phyloP scores from a whole-genome alignment of 2,329 filamentous ascomycete genomes.

The Coniochaeta sp. region DNA sequence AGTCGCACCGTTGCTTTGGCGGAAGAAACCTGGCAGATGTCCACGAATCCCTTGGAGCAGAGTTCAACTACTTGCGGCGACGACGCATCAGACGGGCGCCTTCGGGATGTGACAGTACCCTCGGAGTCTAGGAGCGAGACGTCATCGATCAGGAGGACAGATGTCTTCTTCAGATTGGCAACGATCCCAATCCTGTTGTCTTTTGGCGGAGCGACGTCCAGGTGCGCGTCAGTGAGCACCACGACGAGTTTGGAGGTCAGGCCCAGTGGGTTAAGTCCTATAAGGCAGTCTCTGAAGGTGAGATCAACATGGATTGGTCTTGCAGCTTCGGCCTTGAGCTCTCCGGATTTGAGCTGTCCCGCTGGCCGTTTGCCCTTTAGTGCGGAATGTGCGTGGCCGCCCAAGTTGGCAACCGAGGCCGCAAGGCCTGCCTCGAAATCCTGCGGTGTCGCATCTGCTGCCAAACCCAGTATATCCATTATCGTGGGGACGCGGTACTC shows the following conservation, averaged over 20 bases:
- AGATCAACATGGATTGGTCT: conserved; percentile 62
- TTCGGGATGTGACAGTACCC: conserved; percentile 28
- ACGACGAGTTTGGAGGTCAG: conserved; percentile 69
- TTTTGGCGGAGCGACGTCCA: conserved; percentile 60
- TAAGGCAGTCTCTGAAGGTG: conserved; percentile 69
- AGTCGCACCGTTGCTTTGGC: conserved; percentile 63
- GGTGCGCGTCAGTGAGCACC: conserved; percentile 68
- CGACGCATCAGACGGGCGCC: conserved; percentile 27
- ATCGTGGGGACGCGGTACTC: conserved; percentile 85
- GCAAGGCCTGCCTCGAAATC: conserved; percentile 71
- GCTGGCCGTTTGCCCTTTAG: conserved; percentile 25
- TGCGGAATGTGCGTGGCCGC: conserved; percentile 51
- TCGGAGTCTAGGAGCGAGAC: conserved; percentile 33
- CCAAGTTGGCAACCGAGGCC: conserved; percentile 70
- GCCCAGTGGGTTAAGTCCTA: conserved; percentile 78
- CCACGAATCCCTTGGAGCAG: conserved; percentile 67
- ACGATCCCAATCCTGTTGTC: conserved; percentile 55
- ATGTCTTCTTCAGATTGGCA: conserved; percentile 70
- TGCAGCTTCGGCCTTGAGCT: conserved; percentile 8
- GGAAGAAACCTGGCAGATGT: conserved; percentile 79
- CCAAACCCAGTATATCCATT: conserved; percentile 68
- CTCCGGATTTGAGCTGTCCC: conserved; percentile 2
- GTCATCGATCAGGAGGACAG: conserved; percentile 77
- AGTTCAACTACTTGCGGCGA: conserved; percentile 48
- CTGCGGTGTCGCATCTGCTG: conserved; percentile 58